Evolutionary conservation across 371 early-diverging fungal species (phyloP), one percentile per base, ranked within the genome.

Genomic region (Mortierella sp.): DNA sequence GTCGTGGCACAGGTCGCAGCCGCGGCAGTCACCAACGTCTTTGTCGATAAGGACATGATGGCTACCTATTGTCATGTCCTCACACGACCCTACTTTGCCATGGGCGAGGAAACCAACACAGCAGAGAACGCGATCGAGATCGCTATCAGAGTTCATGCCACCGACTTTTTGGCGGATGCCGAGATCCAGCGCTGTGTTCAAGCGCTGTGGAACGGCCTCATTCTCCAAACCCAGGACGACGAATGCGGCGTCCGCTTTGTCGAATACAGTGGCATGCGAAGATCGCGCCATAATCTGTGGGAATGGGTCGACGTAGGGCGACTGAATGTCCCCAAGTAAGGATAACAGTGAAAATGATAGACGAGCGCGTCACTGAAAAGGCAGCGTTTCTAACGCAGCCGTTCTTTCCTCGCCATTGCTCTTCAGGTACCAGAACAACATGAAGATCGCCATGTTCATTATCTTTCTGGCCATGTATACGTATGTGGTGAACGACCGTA

Each of bases 121-220:
- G 78, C 78, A 19, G 78, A 76, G 51, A 70, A 44, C 34, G 69
- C 78, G 0, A 62, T 80, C 37, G 80, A 80, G 30, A 59, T 80
- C 31, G 80, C 80, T n/a, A 67, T 80, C 28, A 63, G 78, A 21
- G 57, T 80, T 14, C 80, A 80, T 60, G 80, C 80, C 0, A 78
- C 78, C 3, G 63, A 72, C 46, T 78, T 80, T 43, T 66, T 80
- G 64, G 68, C 78, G 14, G 70, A 80, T 27, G 54, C 72, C 48
- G 78, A 80, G 56, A 65, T 78, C 34, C 78, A 76, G 52, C 67
- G 72, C 19, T 76, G 78, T 51, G 69, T 80, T 31, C 78, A 80
- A 42, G 80, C 72, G n/a, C 50, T 80, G 11, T 80, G 80, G 80
- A 80, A 72, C 19, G 80, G 80, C 23, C 48, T 69, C 7, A 61